These are phyloP conservation scores for Apium graveolens DNA, from an alignment of 129 eudicot species.

Conservation along the genomic window DNA sequence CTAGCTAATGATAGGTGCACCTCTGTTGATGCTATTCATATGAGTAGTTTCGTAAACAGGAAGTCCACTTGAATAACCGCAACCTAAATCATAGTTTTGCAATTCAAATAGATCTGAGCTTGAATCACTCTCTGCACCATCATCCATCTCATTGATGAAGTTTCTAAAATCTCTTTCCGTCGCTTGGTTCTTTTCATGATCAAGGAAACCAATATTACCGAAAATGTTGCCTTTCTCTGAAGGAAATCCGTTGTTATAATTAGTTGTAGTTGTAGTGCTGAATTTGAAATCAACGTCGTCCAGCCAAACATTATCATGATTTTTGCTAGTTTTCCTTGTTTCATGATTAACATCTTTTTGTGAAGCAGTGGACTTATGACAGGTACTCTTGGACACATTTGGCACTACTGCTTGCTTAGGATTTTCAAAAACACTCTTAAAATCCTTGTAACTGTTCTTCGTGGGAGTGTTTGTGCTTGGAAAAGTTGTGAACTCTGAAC, in stretches of 20 bases:
- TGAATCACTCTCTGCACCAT: slow-evolving; percentile 89
- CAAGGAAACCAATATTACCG: slow-evolving; percentile 16
- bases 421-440: slow-evolving; percentile 28
- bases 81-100: slow-evolving; percentile 61
- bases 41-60: slow-evolving; percentile 89
- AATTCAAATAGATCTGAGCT: slow-evolving; percentile 95
- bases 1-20: slow-evolving; percentile 49
- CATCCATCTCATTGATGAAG: slow-evolving; percentile 38
- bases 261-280: not conserved
- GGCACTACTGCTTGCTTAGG: slow-evolving; percentile 14
- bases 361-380: not conserved
- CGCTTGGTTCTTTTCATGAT: slow-evolving; percentile 15
- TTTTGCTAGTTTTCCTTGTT: slow-evolving; percentile 1
- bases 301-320: slow-evolving; percentile 6
- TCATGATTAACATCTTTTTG: not conserved
- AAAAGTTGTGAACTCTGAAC: slow-evolving; percentile 62
- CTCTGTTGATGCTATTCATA: slow-evolving; percentile 66
- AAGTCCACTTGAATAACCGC: slow-evolving; percentile 50
- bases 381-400: slow-evolving; percentile 22
- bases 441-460: slow-evolving; percentile 27
- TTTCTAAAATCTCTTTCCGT: slow-evolving; percentile 27
- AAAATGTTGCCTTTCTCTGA: slow-evolving; percentile 23
- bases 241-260: slow-evolving; percentile 2
- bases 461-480: slow-evolving; percentile 52
- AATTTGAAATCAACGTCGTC: slow-evolving; percentile 33